Percentiles rank a stretch among this genome's conserved stretches.
phyloP scores from a whole-genome alignment of 208 protist genomes.

The Balamuthia mandrillaris region DNA sequence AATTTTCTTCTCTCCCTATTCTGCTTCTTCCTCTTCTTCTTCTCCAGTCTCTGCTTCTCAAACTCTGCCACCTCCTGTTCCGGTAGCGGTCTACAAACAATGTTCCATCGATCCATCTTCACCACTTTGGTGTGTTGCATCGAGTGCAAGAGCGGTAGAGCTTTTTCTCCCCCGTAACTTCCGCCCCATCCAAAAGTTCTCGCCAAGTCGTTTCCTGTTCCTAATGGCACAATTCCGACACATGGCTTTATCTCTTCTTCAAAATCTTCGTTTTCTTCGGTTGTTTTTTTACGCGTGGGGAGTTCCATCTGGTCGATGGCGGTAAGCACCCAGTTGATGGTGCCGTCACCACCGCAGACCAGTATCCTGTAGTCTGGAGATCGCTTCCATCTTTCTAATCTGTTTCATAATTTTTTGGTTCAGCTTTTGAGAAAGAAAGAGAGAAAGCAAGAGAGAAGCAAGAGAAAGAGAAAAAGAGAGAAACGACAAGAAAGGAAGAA shows the following conservation, averaged over 20 bases:
- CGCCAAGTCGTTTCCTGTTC: too few species aligned
- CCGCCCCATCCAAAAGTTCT: conserved; percentile 3
- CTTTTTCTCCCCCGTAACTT: background rate
- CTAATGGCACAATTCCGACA: too few species aligned
- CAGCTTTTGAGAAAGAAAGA: background rate
- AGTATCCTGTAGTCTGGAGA: conserved; percentile 48
- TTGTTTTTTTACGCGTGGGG: too few species aligned
- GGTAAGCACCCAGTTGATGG: conserved; percentile 70
- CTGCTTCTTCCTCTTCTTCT: too few species aligned
- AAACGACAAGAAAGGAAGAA: background rate
- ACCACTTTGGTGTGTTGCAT: background rate
- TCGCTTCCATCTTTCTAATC: background rate
- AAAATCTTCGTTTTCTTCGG: too few species aligned
- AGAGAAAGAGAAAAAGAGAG: background rate
- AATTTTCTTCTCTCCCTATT: too few species aligned
- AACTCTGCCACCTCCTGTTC: too few species aligned
- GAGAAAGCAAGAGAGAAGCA: background rate
- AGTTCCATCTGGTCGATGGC: conserved; percentile 52
- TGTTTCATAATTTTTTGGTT: background rate
- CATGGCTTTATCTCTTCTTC: background rate
- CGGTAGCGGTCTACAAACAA: too few species aligned
- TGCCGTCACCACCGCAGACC: conserved; percentile 76
- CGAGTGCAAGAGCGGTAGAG: background rate
- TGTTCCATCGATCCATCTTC: background rate
- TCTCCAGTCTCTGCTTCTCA: too few species aligned